Conservation (phyloP, 495 filamentous ascomycete species). For the Hypoxylon perforatum region DNA sequence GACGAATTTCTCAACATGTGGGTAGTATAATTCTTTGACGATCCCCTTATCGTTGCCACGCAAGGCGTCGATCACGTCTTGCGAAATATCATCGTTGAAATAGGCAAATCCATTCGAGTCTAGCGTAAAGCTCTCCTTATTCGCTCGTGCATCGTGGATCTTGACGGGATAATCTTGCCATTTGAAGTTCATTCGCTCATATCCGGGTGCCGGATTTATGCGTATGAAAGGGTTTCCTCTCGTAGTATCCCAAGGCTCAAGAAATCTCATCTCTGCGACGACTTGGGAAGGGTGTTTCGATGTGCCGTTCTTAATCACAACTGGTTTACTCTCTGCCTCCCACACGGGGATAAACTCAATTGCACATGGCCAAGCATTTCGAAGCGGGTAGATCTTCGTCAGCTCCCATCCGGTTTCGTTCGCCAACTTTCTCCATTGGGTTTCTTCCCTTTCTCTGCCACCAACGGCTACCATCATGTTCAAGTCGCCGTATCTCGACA, state of each 20-base stretch:
- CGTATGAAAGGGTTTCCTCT: constrained; percentile 25
- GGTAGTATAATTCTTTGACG: too few species aligned
- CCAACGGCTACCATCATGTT: constrained; percentile 33
- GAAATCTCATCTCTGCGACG: constrained; percentile 16
- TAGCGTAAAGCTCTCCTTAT: too few species aligned
- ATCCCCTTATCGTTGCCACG: too few species aligned
- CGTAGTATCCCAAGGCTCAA: constrained; percentile 17
- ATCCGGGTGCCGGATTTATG: constrained; percentile 3
- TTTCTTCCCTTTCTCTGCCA: constrained; percentile 23
- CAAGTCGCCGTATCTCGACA: constrained; percentile 30
- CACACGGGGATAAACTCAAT: constrained; percentile 36
- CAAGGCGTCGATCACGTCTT: too few species aligned
- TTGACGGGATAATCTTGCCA: too few species aligned
- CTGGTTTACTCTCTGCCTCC: not conserved
- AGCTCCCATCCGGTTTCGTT: constrained; percentile 29
- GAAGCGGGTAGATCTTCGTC: constrained; percentile 20
- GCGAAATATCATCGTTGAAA: too few species aligned
- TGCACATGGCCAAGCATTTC: constrained; percentile 40
- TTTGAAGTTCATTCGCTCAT: too few species aligned
- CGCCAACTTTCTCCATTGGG: constrained; percentile 11
- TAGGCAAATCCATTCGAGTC: too few species aligned
- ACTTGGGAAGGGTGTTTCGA: constrained; percentile 5
- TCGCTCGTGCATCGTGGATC: too few species aligned
- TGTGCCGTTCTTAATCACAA: too few species aligned
- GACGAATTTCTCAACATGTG: constrained; percentile 12